These are phyloP conservation scores for Pochonia chlamydosporia DNA, from an alignment of 2,329 filamentous ascomycete species.

Conservation along the genomic window DNA sequence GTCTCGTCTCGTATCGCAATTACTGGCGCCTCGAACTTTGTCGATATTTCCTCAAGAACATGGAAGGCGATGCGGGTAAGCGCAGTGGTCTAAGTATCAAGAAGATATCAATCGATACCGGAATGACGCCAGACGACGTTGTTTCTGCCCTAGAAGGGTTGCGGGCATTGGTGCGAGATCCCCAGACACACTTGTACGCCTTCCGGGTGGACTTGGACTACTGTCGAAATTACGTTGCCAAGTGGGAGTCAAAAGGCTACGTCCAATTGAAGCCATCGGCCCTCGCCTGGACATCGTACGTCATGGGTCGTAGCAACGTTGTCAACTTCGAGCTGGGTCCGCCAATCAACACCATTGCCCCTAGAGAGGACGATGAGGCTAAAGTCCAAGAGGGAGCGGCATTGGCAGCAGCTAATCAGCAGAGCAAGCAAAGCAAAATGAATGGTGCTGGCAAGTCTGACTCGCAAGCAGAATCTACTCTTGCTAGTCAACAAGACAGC, in stretches of 20 bases:
- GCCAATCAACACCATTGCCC: slow-evolving; percentile 78
- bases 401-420: background rate
- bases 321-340: slow-evolving; percentile 80
- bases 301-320: slow-evolving; percentile 84
- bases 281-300: slow-evolving; percentile 91
- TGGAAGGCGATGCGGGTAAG: slow-evolving; percentile 22
- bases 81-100: slow-evolving; percentile 53
- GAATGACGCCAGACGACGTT: slow-evolving; percentile 94
- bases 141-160: slow-evolving; percentile 89
- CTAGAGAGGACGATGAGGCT: slow-evolving; percentile 66
- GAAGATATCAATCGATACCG: slow-evolving; percentile 79
- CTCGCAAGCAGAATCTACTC: slow-evolving; percentile 6
- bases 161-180: slow-evolving; percentile 83
- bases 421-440: slow-evolving; percentile 13
- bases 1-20: slow-evolving; percentile 91
- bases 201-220: slow-evolving; percentile 81
- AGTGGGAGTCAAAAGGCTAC: slow-evolving; percentile 85
- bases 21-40: slow-evolving; percentile 93
- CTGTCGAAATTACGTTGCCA: slow-evolving; percentile 79
- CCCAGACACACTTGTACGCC: slow-evolving; percentile 81
- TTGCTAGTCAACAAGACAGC: slow-evolving; percentile 7
- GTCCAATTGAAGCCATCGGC: slow-evolving; percentile 75
- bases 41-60: slow-evolving; percentile 63
- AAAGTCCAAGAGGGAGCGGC: slow-evolving; percentile 27
- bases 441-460: slow-evolving; percentile 17